Base-by-base conservation (phyloP, 1,139 yeast species). In the Kodamaea sp. region DNA sequence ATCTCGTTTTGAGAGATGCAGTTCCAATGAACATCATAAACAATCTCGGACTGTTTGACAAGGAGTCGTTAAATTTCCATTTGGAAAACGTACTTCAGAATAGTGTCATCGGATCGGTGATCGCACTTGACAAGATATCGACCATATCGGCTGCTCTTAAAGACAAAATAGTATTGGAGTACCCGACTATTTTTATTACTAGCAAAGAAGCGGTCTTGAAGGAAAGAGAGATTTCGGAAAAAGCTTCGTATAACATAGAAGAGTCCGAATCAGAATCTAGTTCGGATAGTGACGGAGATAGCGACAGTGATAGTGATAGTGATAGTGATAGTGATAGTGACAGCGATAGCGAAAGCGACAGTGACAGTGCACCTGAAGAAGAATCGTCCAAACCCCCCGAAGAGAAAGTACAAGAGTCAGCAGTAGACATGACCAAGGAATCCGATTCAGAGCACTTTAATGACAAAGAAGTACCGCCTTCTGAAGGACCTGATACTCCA, bases 101-200 rank as follows among this genome's bases (percentile, higher is more conserved):
- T 24, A 38, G 43, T 8, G 27, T 39, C 1, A 42, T 45, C 15
- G 42, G 51, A 3, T 49, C 61, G 1, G 41, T 57, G 10, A 53
- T 68, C 22, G 38, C 39, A 10, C 38, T 71, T 24, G 53, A 59
- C 28, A 35, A 48, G 1, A 43, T 44, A 1, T 32, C 29, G 3
- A 20, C 50, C 2, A 48, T 78, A 27, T 70, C 69, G 0, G 78
- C 74, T 11, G 69, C 67, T 1, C 52, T 89, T 24, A 59, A 65
- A 36, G 78, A 78, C 32, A 69, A 71, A 38, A 69, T 80, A 0
- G 86, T 89, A 0, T 62, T 88, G 24, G 96, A 88, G 53, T 87
- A 74, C 47, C 96, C 96, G 0, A 83, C 90, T 0, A 63, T 87
- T 4, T 73, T 66, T 39, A 66, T 84, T 4, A 59, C 73, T 1